Conservation (phyloP, 345 rosid genomes). For the Gossypium herbaceum region DNA sequence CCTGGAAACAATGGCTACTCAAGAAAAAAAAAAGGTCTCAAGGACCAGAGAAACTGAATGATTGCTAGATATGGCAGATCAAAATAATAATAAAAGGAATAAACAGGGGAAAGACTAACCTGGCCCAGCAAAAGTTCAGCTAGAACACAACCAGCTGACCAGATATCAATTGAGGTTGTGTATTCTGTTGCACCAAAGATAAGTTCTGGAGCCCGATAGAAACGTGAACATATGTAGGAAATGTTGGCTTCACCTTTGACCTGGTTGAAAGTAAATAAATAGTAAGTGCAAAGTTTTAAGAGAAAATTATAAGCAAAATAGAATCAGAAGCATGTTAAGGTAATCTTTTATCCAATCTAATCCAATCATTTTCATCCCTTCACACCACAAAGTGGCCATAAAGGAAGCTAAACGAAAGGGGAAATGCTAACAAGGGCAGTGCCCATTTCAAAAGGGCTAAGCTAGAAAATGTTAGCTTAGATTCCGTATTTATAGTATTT, state of each 20-base stretch:
- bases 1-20: slow-evolving; percentile 86
- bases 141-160: slow-evolving; percentile 80
- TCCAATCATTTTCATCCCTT: neutral
- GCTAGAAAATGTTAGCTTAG: neutral
- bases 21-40: neutral
- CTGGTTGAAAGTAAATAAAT: slow-evolving; percentile 33
- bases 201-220: slow-evolving; percentile 70
- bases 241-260: slow-evolving; percentile 66
- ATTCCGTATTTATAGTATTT: neutral
- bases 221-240: slow-evolving; percentile 62
- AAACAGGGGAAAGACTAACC: slow-evolving; percentile 30
- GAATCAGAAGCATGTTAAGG: neutral
- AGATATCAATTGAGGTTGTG: slow-evolving; percentile 65
- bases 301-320: neutral
- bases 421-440: neutral
- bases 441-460: neutral
- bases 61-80: neutral
- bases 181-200: slow-evolving; percentile 70
- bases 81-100: neutral
- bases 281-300: neutral
- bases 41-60: neutral
- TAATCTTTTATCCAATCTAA: neutral
- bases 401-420: neutral
- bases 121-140: slow-evolving; percentile 72
- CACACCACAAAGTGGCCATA: neutral